Evolutionary conservation across 192 early-diverging fungal genomes (phyloP), one percentile per base, ranked within the genome.

Genomic region (Coemansia sp.): DNA sequence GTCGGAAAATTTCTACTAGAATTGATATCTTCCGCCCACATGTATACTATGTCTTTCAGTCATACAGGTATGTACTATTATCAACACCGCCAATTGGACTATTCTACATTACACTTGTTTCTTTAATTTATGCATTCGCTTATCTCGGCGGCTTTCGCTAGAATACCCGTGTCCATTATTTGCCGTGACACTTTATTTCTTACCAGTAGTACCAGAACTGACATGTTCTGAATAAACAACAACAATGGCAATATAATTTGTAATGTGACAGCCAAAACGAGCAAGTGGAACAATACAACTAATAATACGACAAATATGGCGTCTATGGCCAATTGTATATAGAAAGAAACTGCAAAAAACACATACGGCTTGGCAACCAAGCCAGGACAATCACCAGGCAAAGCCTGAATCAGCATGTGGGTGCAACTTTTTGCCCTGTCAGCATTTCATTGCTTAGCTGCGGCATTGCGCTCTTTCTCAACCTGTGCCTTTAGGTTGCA

Each of bases 401-500:
- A 14, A 14, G 39, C 39, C 39, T 46, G 39, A 46, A 46, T 46
- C 39, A 46, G 39, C 14, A 46, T 17, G 39, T 17, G 17, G 17
- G 39, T 10, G 39, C 39, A 46, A 4, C 39, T 46, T 14, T 46
- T 17, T 46, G 39, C 39, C 39, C 39, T 46, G 39, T 46, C 11
- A 14, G 39, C 39, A 20, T 42, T 39, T 57, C 22, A 27, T 32
- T 61, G 66, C 52, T 54, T 62, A 63, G 22, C 52, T 5, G 71
- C 33, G 25, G 51, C 51, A 56, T 55, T 56, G 67, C 68, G 61
- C 71, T 79, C 76, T 61, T 74, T 80, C 20, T 74, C 77, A 7
- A 80, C 73, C 69, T 75, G 72, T 1, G 69, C 78, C 66, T 75
- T 80, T 52, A 80, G 71, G 72, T 80, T 80, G 69, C 78, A 80